Base-by-base conservation (phyloP, 768 basidiomycete species). In the Psilocybe cyanescens region DNA sequence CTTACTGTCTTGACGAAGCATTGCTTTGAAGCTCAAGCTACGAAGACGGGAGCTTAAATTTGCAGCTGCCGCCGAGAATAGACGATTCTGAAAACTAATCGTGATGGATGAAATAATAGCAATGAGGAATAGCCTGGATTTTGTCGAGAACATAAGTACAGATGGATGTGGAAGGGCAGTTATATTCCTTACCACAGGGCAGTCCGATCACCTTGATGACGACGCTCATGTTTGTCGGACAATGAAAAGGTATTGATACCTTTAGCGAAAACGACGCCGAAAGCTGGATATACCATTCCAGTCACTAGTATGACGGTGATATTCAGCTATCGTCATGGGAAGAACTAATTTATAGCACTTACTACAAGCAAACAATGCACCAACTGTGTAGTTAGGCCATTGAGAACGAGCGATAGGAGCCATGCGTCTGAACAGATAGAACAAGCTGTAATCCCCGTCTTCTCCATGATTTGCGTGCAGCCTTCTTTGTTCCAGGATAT, bases 1-100 rank as follows among this genome's bases (percentile, higher is more conserved):
- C 84, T 75, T 67, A 86, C 91, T 88, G 69, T 97, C 97, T 80
- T 97, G 95, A 51, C 93, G 83, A 14, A 98, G 77, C 59, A 95
- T 89, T 6, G 95, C 85, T 49, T 76, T 80, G 85, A 98, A 97
- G 61, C 81, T 83, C 46, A 90, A 68, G 1, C 80, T 80, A 30
- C 97, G 86, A 44, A 99, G 73, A 59, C 86, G 88, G 30, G 83
- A 76, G 1, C 90, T 89, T 55, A 99, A 75, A 7, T 75, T 77
- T 7, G 93, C 87, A 28, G 94, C 92, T 2, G 92, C 78, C 1
- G 78, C 72, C 4, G 85, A 76, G 70, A 94, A 95, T 48, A 85
- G 74, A 68, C 83, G 90, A 69, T 89, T 90, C 73, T 97, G 94
- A 59, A 82, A 58, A 30, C 80, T 81, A 50, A 92, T 89, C 45